Percentiles rank a stretch among this genome's conserved stretches.
phyloP scores from a whole-genome alignment of 371 early-diverging fungal genomes.

The Aphelidium insulamus region DNA sequence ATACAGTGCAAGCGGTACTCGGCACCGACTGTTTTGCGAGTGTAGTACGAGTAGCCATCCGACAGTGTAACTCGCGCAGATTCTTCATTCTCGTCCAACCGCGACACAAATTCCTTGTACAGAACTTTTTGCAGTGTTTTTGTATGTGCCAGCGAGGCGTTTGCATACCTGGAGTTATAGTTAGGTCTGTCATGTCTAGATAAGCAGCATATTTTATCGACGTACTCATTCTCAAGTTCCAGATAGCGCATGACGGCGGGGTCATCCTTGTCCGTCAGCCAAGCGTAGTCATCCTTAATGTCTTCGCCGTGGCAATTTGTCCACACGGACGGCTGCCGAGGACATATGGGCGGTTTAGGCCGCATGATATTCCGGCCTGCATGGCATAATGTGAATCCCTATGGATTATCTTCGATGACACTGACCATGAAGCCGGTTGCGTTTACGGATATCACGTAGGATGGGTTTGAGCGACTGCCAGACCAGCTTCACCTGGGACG shows the following conservation, averaged over 20 bases:
- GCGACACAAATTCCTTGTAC: slow-evolving; percentile 29
- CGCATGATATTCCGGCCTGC: slow-evolving; percentile 9
- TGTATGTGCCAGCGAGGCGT: slow-evolving; percentile 15
- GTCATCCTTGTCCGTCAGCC: slow-evolving; percentile 23
- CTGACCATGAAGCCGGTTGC: too few relatives aligned
- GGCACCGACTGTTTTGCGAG: slow-evolving; percentile 19
- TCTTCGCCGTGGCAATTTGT: slow-evolving; percentile 18
- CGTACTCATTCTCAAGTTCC: slow-evolving; percentile 20
- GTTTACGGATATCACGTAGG: too few relatives aligned
- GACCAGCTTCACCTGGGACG: too few relatives aligned
- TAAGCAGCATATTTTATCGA: too few relatives aligned
- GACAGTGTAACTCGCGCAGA: slow-evolving; percentile 18
- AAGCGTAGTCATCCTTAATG: slow-evolving; percentile 21
- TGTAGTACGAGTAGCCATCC: slow-evolving; percentile 28
- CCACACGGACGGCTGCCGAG: slow-evolving; percentile 5
- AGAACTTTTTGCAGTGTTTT: slow-evolving; percentile 22
- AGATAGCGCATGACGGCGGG: slow-evolving; percentile 26
- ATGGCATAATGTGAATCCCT: too few relatives aligned
- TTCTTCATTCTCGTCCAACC: slow-evolving; percentile 24
- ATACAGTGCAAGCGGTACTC: slow-evolving; percentile 29
- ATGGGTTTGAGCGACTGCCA: too few relatives aligned
- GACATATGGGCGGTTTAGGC: slow-evolving; percentile 8
- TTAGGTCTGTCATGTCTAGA: too few relatives aligned
- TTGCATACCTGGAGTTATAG: too few relatives aligned
- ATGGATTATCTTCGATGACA: too few relatives aligned